Evolutionary conservation across 495 filamentous ascomycete species (phyloP).

Genomic region (Neurospora cerealis): DNA sequence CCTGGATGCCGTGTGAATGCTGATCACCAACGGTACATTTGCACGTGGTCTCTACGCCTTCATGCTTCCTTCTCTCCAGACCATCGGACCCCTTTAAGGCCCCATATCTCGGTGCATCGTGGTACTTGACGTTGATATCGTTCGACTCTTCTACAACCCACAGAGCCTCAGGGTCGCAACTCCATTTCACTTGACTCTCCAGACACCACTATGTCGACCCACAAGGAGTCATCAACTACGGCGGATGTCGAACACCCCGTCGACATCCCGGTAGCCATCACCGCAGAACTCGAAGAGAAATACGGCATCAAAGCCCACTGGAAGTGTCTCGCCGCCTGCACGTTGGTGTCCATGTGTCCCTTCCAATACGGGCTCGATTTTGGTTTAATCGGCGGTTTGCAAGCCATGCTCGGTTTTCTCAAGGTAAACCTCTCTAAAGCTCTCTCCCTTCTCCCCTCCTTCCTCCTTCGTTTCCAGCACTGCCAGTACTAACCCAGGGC

Average conservation of each 20-base stretch:
- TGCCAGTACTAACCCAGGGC: no score
- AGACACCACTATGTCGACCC: no score
- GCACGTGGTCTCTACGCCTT: background rate
- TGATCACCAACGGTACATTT: background rate
- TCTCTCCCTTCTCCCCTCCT: no score
- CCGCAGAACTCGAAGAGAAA: background rate
- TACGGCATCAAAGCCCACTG: conserved; percentile 22
- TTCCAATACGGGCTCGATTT: conserved; percentile 55
- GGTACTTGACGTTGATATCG: background rate
- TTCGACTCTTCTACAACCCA: no score
- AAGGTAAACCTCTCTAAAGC: conserved; percentile 20
- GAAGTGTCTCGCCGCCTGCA: conserved; percentile 28
- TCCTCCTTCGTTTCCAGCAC: no score
- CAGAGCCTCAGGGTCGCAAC: no score
- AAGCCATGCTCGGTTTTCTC: conserved; percentile 50
- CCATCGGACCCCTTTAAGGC: background rate
- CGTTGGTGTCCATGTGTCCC: conserved; percentile 36
- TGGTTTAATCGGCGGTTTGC: conserved; percentile 46
- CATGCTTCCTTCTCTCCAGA: background rate
- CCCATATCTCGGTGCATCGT: background rate
- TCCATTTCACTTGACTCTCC: no score
- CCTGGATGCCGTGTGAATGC: background rate
- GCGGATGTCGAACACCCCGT: background rate
- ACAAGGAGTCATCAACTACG: no score
- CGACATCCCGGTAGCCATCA: background rate